A percentile compares a stretch with the other conserved stretches of the same genome.
These are phyloP conservation scores for Mycena floridula DNA, from an alignment of 768 basidiomycete genomes.

Conservation along the genomic window DNA sequence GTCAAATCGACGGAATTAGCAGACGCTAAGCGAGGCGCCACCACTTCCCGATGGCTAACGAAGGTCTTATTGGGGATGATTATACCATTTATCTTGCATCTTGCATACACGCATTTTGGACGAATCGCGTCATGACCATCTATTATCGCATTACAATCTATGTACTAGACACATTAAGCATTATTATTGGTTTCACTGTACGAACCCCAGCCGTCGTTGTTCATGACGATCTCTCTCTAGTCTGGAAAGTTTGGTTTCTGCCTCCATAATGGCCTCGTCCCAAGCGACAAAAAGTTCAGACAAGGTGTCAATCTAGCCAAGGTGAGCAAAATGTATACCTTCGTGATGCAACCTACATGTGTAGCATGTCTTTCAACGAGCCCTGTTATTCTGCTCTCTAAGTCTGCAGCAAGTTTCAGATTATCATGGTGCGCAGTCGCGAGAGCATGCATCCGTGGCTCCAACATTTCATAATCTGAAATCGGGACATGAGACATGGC, in stretches of 20 bases:
- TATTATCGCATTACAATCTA: too few relatives aligned
- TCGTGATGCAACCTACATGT: slow-evolving; percentile 39
- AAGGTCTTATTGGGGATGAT: too few relatives aligned
- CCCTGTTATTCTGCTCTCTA: slow-evolving; percentile 61
- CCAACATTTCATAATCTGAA: slow-evolving; percentile 57
- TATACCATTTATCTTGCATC: too few relatives aligned
- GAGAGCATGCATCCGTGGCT: slow-evolving; percentile 62
- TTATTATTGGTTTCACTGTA: slow-evolving; percentile 14
- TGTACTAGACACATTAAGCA: neutral
- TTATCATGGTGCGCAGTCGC: slow-evolving; percentile 57
- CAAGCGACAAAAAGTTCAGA: slow-evolving; percentile 83
- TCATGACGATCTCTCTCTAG: slow-evolving; percentile 61
- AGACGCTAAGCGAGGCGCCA: too few relatives aligned
- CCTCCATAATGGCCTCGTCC: slow-evolving; percentile 70
- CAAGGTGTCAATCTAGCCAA: slow-evolving; percentile 61
- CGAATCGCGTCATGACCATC: too few relatives aligned
- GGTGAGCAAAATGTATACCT: neutral
- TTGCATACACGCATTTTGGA: too few relatives aligned
- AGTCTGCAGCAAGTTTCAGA: slow-evolving; percentile 40
- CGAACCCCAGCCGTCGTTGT: slow-evolving; percentile 55
- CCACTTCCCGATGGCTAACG: too few relatives aligned
- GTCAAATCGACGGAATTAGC: too few relatives aligned
- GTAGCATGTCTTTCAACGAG: slow-evolving; percentile 67
- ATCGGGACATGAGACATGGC: too few relatives aligned
- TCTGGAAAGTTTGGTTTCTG: slow-evolving; percentile 51